A percentile compares a stretch with the other conserved stretches of the same genome.
Conservation (phyloP, 108 stramenopile species). For the Pseudonitzschia multiseries region DNA sequence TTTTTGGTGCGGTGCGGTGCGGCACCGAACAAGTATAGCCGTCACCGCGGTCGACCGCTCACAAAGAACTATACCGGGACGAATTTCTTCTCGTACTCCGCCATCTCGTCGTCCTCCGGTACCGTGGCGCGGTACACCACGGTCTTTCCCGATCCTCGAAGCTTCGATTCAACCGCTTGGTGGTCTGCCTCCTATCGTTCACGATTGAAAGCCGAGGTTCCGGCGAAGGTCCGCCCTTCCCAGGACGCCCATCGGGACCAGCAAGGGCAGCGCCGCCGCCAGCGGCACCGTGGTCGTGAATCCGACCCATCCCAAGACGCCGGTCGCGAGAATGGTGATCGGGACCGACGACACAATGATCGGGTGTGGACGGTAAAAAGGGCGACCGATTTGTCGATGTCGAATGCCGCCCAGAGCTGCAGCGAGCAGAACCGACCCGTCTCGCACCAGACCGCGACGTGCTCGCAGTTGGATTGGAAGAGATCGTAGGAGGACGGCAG, state of each 20-base stretch:
- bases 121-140: neutral
- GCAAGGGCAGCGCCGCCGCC: constrained; percentile 39
- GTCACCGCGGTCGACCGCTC: too few species aligned
- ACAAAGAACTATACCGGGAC: too few species aligned
- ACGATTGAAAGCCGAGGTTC: neutral
- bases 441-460: constrained; percentile 78
- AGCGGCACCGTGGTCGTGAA: constrained; percentile 60
- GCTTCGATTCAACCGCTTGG: neutral
- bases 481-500: constrained; percentile 4
- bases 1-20: too few species aligned
- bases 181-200: constrained; percentile 2
- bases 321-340: neutral
- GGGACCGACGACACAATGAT: neutral
- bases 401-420: constrained; percentile 18
- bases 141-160: neutral
- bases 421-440: constrained; percentile 54
- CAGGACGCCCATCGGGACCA: constrained; percentile 47
- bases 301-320: constrained; percentile 74
- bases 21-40: too few species aligned
- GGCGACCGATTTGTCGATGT: neutral
- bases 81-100: too few species aligned
- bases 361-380: neutral
- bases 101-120: too few species aligned
- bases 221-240: neutral
- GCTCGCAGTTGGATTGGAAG: constrained; percentile 38